phyloP scores from a whole-genome alignment of 306 rosid genomes.

The Begonia masoniana region DNA sequence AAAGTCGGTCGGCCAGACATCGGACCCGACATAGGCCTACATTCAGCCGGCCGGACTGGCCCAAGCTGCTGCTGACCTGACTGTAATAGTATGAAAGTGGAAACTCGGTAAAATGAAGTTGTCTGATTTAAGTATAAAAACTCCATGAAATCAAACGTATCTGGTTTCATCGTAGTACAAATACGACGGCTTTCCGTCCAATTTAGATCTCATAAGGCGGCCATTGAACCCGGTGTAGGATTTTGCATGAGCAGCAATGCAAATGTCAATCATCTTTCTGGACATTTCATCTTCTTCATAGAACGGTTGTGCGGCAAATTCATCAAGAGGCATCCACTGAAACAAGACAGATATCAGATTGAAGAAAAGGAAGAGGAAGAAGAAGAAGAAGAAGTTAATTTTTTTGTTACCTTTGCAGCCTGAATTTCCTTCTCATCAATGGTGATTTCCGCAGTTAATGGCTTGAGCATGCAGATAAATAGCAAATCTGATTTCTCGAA shows the following conservation, averaged over 20 bases:
- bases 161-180: conserved; percentile 8
- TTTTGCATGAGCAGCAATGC: conserved; percentile 18
- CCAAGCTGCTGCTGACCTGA: too few species aligned
- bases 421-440: conserved; percentile 34
- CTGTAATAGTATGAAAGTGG: too few species aligned
- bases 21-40: too few species aligned
- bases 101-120: too few species aligned
- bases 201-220: conserved; percentile 16
- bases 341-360: neutral
- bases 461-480: conserved; percentile 35
- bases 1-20: too few species aligned
- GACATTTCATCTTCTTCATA: conserved; percentile 24
- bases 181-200: conserved; percentile 14
- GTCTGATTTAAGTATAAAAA: too few species aligned
- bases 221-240: conserved; percentile 18
- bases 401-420: conserved; percentile 21
- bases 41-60: too few species aligned
- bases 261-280: conserved; percentile 15
- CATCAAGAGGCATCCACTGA: conserved; percentile 31
- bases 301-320: conserved; percentile 12
- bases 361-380: neutral
- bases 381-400: neutral
- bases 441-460: conserved; percentile 20
- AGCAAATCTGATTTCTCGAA: conserved; percentile 36
- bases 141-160: neutral